phyloP scores from a whole-genome alignment of 2,329 filamentous ascomycete species.

The Claviceps capensis region DNA sequence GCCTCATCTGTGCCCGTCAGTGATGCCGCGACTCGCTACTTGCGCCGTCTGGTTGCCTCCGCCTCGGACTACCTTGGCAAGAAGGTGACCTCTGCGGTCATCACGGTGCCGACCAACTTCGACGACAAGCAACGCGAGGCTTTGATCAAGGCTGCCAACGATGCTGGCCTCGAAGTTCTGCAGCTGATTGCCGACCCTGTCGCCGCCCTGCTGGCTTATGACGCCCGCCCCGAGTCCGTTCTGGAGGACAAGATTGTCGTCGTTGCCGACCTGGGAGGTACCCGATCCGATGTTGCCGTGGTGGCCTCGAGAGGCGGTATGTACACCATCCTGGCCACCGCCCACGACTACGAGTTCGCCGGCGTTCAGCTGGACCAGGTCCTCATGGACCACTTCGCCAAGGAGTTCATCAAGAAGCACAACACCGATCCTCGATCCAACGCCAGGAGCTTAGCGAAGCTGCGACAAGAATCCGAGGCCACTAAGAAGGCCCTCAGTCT shows the following conservation, averaged over 20 bases:
- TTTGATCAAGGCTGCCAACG: conserved; percentile 62
- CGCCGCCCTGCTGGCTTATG: conserved; percentile 79
- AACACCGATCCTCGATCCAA: conserved; percentile 75
- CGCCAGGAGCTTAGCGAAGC: conserved; percentile 71
- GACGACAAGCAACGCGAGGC: conserved; percentile 74
- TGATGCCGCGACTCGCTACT: conserved; percentile 73
- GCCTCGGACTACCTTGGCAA: conserved; percentile 89
- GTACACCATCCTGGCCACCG: conserved; percentile 87
- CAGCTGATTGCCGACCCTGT: conserved; percentile 90
- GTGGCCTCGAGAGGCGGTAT: conserved; percentile 86
- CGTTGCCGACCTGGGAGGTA: conserved; percentile 86
- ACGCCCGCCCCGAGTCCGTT: conserved; percentile 64
- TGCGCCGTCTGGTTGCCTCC: conserved; percentile 67
- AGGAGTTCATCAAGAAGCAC: conserved; percentile 98
- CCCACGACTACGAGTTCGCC: conserved; percentile 89
- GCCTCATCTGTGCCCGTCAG: conserved; percentile 59
- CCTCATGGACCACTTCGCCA: conserved; percentile 90
- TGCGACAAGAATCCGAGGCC: conserved; percentile 80
- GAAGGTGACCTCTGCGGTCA: conserved; percentile 84
- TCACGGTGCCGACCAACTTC: conserved; percentile 92
- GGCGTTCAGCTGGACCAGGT: conserved; percentile 79
- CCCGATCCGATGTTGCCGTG: conserved; percentile 80
- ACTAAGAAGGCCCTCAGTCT: conserved; percentile 87
- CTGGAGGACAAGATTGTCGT: conserved; percentile 78
- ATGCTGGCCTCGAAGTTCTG: conserved; percentile 73